Evolutionary conservation across 2,329 filamentous ascomycete species (phyloP), one percentile per base, ranked within the genome.

Genomic region (Hypomyces rosellus): DNA sequence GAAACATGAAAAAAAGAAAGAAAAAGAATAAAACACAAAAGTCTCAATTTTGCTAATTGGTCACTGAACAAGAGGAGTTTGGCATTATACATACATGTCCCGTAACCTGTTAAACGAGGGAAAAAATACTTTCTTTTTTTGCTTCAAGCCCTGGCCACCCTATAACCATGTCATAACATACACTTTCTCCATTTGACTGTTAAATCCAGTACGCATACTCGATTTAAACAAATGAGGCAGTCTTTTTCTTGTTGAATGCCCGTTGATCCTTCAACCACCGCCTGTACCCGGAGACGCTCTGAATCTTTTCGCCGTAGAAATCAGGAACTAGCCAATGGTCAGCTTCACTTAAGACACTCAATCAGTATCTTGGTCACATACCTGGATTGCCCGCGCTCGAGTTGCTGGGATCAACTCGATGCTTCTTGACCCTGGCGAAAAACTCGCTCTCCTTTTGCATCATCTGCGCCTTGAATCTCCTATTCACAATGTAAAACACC

Each of bases 261-360:
- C 92, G 80, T 76, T 97, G 93, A 65, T 99, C 93, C 77, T 96
- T 97, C 63, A 99, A 73, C 93, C 93, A 99, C 68, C 89, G 85
- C 62, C 93, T 78, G 69, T 97, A 99, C 43, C 89, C 91, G 48
- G 84, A 78, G 18, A 97, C 89, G 62, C 90, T 96, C 46, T 88
- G 88, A 61, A 99, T 96, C 78, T 96, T 97, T 74, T 99, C 93
- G 61, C 93, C 93, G 64, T 99, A 99, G 72, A 96, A 99, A 67
- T 99, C 93, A 40, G 92, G 91, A 1, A 96, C 88, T 78, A 48
- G n/a, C n/a, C 3, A 43, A 7, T 30, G 5, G 25, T 30, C 25
- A 30, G 25, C 25, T 30, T 30, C 9, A 30, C 25, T 5, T 6
- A 30, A 30, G 2, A 30, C 25, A 15, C 43, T 38, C 4, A 12